Evolutionary conservation across 1,284 basidiomycete species (phyloP).

Genomic region (Stereum hirsutum): DNA sequence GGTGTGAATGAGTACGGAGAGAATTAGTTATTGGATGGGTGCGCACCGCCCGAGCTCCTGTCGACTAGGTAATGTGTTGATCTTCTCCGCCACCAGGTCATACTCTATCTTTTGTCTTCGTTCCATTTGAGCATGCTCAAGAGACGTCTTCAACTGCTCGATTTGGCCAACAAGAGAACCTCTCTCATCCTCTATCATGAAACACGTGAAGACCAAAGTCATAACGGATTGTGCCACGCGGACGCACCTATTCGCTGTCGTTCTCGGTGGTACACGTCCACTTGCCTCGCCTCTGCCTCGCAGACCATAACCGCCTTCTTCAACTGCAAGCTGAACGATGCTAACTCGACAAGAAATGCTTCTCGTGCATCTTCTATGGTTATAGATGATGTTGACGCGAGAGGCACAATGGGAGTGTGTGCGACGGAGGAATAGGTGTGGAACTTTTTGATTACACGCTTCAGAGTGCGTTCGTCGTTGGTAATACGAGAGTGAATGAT

Average conservation of each 20-base stretch:
- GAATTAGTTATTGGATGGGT: background rate
- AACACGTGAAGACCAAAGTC: too few relatives aligned
- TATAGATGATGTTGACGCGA: conserved; percentile 21
- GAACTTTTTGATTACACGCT: conserved; percentile 71
- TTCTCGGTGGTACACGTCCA: conserved; percentile 70
- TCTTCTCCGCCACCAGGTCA: conserved; percentile 71
- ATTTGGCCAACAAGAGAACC: conserved; percentile 57
- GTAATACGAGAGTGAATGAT: conserved; percentile 71
- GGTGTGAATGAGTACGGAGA: background rate
- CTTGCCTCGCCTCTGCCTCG: conserved; percentile 72
- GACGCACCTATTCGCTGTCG: conserved; percentile 57
- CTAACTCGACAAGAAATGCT: conserved; percentile 65
- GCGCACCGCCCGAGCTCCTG: conserved; percentile 66
- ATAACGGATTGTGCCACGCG: background rate
- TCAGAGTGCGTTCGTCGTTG: conserved; percentile 51
- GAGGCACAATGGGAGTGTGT: conserved; percentile 35
- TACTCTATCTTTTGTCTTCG: conserved; percentile 76
- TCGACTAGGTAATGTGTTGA: conserved; percentile 66
- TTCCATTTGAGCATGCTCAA: conserved; percentile 70
- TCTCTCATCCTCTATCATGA: conserved; percentile 54
- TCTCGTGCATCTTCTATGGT: conserved; percentile 65
- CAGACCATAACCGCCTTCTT: conserved; percentile 74
- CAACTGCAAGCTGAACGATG: conserved; percentile 61
- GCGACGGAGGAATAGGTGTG: conserved; percentile 58
- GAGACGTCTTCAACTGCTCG: conserved; percentile 58